These are phyloP conservation scores for Hirsutella rhossiliensis DNA, from an alignment of 2,329 filamentous ascomycete genomes.

Conservation along the genomic window DNA sequence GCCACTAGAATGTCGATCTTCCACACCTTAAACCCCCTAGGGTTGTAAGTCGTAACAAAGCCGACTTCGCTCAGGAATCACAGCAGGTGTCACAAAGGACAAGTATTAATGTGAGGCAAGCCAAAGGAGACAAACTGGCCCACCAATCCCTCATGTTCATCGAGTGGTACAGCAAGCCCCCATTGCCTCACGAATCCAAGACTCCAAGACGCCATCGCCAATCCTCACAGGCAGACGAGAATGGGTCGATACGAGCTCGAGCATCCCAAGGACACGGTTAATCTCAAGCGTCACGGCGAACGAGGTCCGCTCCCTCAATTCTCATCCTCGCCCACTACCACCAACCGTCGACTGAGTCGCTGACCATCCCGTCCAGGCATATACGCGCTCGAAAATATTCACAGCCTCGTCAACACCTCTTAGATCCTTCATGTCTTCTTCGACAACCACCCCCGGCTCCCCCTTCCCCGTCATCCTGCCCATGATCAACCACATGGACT, in stretches of 20 bases:
- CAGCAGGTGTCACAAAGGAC: too few relatives aligned
- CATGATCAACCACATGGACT: constrained; percentile 78
- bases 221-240: not conserved
- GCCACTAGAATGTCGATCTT: too few relatives aligned
- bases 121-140: too few relatives aligned
- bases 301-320: constrained; percentile 33
- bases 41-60: too few relatives aligned
- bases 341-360: not conserved
- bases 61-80: too few relatives aligned
- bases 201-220: too few relatives aligned
- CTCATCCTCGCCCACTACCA: not conserved
- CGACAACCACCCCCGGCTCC: constrained; percentile 41
- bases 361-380: constrained; percentile 32
- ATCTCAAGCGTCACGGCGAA: constrained; percentile 54
- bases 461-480: constrained; percentile 69
- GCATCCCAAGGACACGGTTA: constrained; percentile 52
- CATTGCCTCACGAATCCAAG: not conserved
- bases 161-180: too few relatives aligned
- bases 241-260: constrained; percentile 31
- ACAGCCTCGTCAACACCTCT: constrained; percentile 62
- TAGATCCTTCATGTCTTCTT: constrained; percentile 74
- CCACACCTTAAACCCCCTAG: too few relatives aligned
- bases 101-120: too few relatives aligned
- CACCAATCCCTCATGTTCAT: too few relatives aligned
- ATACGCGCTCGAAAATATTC: constrained; percentile 63